Base-by-base conservation (phyloP, 495 filamentous ascomycete species). In the Annulohypoxylon moriforme region DNA sequence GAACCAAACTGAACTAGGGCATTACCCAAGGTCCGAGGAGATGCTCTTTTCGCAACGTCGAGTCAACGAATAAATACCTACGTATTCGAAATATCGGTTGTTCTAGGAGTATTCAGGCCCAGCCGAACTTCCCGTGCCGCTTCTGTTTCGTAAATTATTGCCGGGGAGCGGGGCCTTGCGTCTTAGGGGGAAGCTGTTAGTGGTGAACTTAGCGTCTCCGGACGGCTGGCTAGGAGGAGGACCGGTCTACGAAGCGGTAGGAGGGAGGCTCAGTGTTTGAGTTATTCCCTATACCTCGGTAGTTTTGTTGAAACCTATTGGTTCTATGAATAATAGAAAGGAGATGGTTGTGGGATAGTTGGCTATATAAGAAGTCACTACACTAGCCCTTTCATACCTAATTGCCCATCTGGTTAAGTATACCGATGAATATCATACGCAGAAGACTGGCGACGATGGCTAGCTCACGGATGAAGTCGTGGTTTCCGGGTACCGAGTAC, bases 401-500 rank as follows among this genome's bases (percentile, higher is more conserved):
- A 9, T n/a, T 18, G 20, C 31, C 24, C 16, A 29, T 8, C 20
- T 49, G 13, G 47, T 9, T 25, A 29, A 38, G 20, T 29, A 33
- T 13, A 11, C 36, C 18, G 8, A 73, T 67, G 66, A 61, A 64
- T 53, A 44, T 27, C 31, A 14, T 44, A 7, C 46, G 29, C 34
- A 58, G 47, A 46, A 60, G 46, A 58, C 10, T 71, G 24, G 60
- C 68, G n/a, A 67, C 68, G 5, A 78, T 73, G 74, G 60, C 71
- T 16, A 18, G 18, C 57, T 67, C 71, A 18, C 68, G 76, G 4
- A 78, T 75, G 76, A 71, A 60, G 56, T 71, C 69, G 20, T 78
- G 76, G 76, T 78, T 78, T 40, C 76, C 76, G 25, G 68, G 59
- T n/a, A 78, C 74, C 13, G 59, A 64, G 22, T 67, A 68, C 16